A percentile compares a stretch with the other conserved stretches of the same genome.
Evolutionary conservation across 2,329 filamentous ascomycete genomes (phyloP).

Genomic region (Penicillium sp.): DNA sequence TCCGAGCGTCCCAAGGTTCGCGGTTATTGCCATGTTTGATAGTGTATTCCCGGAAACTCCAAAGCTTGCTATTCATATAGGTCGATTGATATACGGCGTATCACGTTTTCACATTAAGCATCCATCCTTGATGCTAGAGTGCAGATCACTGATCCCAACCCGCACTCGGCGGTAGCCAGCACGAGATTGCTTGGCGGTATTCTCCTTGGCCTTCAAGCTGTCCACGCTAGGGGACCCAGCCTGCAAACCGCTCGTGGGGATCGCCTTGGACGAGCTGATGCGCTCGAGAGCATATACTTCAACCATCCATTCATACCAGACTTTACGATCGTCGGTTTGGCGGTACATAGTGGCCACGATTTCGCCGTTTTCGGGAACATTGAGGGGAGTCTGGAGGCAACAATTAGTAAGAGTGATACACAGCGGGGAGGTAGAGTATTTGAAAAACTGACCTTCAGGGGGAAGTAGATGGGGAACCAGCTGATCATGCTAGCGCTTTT

Average conservation of each 20-base stretch:
- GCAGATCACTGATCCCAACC: slow-evolving; percentile 49
- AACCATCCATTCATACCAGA: slow-evolving; percentile 98
- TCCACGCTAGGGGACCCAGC: slow-evolving; percentile 28
- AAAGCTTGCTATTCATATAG: background rate
- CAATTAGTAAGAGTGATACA: background rate
- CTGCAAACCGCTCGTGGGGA: slow-evolving; percentile 35
- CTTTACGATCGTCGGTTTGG: slow-evolving; percentile 89
- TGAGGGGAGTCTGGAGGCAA: slow-evolving; percentile 69
- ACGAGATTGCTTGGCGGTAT: slow-evolving; percentile 15
- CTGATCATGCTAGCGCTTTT: slow-evolving; percentile 99
- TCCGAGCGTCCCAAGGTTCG: background rate
- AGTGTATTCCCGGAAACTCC: background rate
- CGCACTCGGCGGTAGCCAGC: slow-evolving; percentile 32
- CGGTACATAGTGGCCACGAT: slow-evolving; percentile 94
- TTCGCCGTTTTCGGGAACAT: slow-evolving; percentile 80
- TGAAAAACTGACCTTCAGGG: slow-evolving; percentile 70
- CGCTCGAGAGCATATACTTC: slow-evolving; percentile 67
- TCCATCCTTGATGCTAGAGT: slow-evolving; percentile 53
- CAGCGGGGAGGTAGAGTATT: background rate
- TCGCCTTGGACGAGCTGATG: slow-evolving; percentile 17
- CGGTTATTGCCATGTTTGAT: background rate
- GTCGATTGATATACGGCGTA: background rate
- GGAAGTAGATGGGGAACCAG: slow-evolving; percentile 99
- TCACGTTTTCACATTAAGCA: slow-evolving; percentile 46
- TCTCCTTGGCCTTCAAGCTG: slow-evolving; percentile 22